These are phyloP conservation scores for Mrakia frigida DNA, from an alignment of 768 basidiomycete species.

Conservation along the genomic window DNA sequence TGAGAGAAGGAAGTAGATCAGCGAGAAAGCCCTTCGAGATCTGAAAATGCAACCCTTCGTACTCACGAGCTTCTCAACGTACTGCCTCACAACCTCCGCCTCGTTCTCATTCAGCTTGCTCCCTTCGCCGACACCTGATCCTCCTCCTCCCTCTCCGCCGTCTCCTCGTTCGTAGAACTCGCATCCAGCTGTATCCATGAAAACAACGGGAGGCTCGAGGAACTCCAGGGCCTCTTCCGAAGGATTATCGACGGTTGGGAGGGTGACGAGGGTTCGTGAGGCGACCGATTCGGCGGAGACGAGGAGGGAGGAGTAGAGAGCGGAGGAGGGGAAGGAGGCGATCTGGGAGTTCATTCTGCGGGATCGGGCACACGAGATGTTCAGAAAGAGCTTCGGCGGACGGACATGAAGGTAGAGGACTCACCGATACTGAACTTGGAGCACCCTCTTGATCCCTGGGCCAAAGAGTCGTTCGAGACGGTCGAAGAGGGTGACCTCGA, in stretches of 20 bases:
- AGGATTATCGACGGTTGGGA: slow-evolving; percentile 52
- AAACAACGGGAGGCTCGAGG: slow-evolving; percentile 72
- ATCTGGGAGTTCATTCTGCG: slow-evolving; percentile 80
- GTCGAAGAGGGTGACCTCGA: slow-evolving; percentile 88
- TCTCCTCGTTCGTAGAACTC: slow-evolving; percentile 75
- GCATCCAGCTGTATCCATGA: slow-evolving; percentile 90
- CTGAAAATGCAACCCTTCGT: not conserved
- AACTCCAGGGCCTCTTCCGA: slow-evolving; percentile 64
- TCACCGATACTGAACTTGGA: slow-evolving; percentile 73
- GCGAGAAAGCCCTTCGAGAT: not conserved
- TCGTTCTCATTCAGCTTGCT: slow-evolving; percentile 94
- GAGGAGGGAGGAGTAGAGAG: slow-evolving; percentile 68
- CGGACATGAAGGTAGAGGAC: not conserved
- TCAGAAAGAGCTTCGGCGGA: not conserved
- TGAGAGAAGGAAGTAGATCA: too few species aligned
- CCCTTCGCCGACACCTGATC: slow-evolving; percentile 53
- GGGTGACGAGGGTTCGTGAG: slow-evolving; percentile 63
- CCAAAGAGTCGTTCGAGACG: slow-evolving; percentile 87
- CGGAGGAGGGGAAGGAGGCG: slow-evolving; percentile 75
- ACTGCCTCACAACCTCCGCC: slow-evolving; percentile 71
- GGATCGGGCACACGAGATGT: slow-evolving; percentile 35
- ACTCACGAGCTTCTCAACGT: slow-evolving; percentile 73
- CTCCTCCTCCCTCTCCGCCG: slow-evolving; percentile 58
- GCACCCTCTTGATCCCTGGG: slow-evolving; percentile 70
- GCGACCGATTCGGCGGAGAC: slow-evolving; percentile 67